Evolutionary conservation across 148 eudicot species (phyloP), one percentile per base, ranked within the genome.

Genomic region (Rhododendron vialii): DNA sequence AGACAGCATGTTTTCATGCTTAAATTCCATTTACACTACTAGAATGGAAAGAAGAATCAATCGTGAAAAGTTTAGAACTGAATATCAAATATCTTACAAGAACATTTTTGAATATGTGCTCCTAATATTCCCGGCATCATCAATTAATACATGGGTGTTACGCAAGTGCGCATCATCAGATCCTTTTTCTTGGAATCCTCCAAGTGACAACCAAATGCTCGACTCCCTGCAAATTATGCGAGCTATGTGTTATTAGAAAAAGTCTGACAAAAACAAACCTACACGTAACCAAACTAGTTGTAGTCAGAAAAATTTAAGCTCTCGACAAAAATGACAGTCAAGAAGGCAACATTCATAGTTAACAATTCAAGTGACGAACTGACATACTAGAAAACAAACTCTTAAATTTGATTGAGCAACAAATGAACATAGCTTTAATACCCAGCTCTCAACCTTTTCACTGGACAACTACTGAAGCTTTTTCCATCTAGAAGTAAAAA

Each of bases 151-250:
- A 78, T 96, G 99, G 38, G 98, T 92, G 88, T 96, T 96, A 86
- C 95, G 86, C 90, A 96, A 90, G 90, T 94, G 99, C 74, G 91
- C 86, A 90, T 94, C 95, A 82, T 96, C 98, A 18, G 94, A 94
- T 55, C 94, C 98, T 85, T 92, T 94, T 83, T 95, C 99, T 83
- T 95, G 99, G 88, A 95, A 96, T 47, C 99, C 99, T 85, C 99
- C 99, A 81, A 96, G 96, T 48, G 99, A 96, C 86, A 96, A 51
- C 99, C 99, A 96, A 81, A 96, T 96, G 67, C 86, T 90, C 24
- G 98, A 94, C n/a, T 96, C 96, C 89, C 98, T 96, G 94, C 87
- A 91, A 73, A 79, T 51, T 65, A 67, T 18, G 15, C 38, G 63
- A 91, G 69, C 3, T 82, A 71, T 18, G 5, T 14, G n/a, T 63